These are phyloP conservation scores for Inga oerstediana DNA, from an alignment of 306 rosid genomes.

Conservation along the genomic window DNA sequence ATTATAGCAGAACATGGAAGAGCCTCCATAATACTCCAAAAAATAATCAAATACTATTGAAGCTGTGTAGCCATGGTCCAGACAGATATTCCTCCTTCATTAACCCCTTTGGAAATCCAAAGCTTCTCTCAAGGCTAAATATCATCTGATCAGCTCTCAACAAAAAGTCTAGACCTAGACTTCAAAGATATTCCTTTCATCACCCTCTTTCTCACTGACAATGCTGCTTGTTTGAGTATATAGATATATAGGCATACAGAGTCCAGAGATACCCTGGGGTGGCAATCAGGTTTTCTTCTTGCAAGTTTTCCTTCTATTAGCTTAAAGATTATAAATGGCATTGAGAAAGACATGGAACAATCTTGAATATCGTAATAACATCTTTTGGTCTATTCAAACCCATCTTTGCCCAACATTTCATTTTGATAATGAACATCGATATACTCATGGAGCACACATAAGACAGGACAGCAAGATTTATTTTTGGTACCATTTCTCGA, in stretches of 20 bases:
- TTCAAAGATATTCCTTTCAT: not conserved
- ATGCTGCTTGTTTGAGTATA: constrained; percentile 12
- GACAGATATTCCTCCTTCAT: not conserved
- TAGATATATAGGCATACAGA: not conserved
- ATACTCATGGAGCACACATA: not conserved
- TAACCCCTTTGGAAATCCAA: not conserved
- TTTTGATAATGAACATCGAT: not conserved
- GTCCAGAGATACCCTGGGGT: not conserved
- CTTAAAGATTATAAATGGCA: not conserved
- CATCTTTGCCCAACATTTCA: not conserved
- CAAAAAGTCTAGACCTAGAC: not conserved
- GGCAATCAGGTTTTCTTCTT: not conserved
- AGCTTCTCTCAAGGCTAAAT: not conserved
- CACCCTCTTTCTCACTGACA: not conserved
- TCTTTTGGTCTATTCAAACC: not conserved
- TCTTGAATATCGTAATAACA: not conserved
- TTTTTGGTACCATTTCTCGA: not conserved
- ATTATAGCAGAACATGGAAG: constrained; percentile 5
- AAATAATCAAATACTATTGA: not conserved
- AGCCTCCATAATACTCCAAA: constrained; percentile 9
- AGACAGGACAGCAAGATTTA: not conserved
- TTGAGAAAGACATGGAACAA: not conserved
- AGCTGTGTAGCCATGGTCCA: not conserved
- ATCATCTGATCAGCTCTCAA: not conserved
- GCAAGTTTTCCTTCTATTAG: not conserved